phyloP scores from a whole-genome alignment of 805 yeast species.

The Ogataea populi-albae region DNA sequence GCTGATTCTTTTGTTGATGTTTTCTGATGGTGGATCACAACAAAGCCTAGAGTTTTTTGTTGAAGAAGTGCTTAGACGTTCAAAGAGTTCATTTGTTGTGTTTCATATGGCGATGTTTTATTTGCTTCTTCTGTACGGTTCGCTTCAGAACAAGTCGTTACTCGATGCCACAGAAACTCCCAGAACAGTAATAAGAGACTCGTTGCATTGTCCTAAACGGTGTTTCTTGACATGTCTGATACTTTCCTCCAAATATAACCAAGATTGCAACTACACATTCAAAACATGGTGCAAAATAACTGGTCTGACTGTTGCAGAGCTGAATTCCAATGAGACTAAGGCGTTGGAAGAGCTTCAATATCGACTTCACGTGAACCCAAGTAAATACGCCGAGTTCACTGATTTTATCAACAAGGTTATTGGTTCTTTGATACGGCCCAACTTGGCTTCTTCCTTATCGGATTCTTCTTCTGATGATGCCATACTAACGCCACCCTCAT shows the following conservation, averaged over 20 bases:
- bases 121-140: constrained; percentile 36
- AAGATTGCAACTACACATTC: constrained; percentile 68
- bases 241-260: constrained; percentile 68
- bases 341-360: constrained; percentile 56
- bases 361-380: constrained; percentile 50
- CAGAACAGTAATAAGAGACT: constrained; percentile 3
- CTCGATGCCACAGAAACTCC: background rate
- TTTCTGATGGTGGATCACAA: constrained; percentile 6
- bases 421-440: too few species aligned
- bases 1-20: constrained; percentile 7
- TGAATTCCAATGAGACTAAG: constrained; percentile 48
- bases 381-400: constrained; percentile 39
- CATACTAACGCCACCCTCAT: constrained; percentile 17
- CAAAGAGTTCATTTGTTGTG: constrained; percentile 58
- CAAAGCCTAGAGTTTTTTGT: constrained; percentile 27
- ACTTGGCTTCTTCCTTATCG: too few species aligned
- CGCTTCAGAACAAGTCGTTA: background rate
- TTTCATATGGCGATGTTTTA: constrained; percentile 69
- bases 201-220: constrained; percentile 54
- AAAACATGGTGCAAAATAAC: constrained; percentile 73
- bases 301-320: constrained; percentile 53
- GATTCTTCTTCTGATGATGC: too few species aligned
- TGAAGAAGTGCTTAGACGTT: constrained; percentile 43
- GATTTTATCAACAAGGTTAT: too few species aligned
- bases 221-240: constrained; percentile 66